Percentiles rank a stretch among this genome's conserved stretches.
phyloP scores from a whole-genome alignment of 768 basidiomycete species.

The Rubroboletus pulcherrimus region DNA sequence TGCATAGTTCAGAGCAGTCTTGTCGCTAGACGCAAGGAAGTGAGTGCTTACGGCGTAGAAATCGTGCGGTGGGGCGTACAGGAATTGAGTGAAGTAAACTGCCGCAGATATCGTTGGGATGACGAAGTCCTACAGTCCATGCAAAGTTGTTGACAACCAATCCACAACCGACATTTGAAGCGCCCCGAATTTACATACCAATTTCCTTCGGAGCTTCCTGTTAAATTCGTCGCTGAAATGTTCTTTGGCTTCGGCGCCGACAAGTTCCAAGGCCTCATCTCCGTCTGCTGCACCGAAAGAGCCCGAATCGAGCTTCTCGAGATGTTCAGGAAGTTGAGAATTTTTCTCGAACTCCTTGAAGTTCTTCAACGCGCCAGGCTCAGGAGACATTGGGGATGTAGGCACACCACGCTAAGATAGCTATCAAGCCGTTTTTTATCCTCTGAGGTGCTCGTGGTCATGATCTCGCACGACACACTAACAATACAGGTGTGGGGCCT shows the following conservation, averaged over 20 bases:
- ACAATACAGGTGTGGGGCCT: not conserved
- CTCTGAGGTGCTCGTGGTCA: constrained; percentile 1
- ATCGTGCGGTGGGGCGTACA: constrained; percentile 37
- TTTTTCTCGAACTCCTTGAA: constrained; percentile 15
- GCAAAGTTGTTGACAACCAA: not conserved
- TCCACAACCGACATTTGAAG: not conserved
- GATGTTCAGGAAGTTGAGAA: constrained; percentile 4
- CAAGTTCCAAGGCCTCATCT: constrained; percentile 60
- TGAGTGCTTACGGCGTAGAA: not conserved
- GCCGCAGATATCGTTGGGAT: constrained; percentile 58
- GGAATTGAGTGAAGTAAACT: constrained; percentile 65
- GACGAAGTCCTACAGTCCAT: constrained; percentile 39
- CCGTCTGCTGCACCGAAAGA: constrained; percentile 41
- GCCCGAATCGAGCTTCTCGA: constrained; percentile 30
- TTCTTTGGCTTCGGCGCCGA: constrained; percentile 47
- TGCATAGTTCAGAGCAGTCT: constrained; percentile 69
- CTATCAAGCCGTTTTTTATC: constrained; percentile 7
- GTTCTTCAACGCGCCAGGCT: constrained; percentile 7
- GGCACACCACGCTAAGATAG: not conserved
- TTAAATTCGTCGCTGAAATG: constrained; percentile 64
- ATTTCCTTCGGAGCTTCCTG: constrained; percentile 50
- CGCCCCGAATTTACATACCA: constrained; percentile 36
- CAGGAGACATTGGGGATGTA: constrained; percentile 17
- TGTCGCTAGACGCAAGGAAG: constrained; percentile 43
- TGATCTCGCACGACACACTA: constrained; percentile 6